Conservation (phyloP, 2,329 filamentous ascomycete genomes). For the Corniculantispora saksenae region DNA sequence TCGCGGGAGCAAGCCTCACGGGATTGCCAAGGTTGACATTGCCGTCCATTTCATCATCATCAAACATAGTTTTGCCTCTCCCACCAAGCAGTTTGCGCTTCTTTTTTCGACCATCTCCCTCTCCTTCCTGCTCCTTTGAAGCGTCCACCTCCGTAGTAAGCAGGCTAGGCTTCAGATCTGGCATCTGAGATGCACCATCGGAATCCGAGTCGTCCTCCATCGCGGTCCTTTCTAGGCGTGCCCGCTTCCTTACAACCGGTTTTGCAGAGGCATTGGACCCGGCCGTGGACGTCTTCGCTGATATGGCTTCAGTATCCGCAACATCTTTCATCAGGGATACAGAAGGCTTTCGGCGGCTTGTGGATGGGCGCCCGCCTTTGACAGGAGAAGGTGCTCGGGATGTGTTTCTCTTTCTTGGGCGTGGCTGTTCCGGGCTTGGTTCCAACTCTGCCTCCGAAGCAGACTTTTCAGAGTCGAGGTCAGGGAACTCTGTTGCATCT, state of each 20-base stretch:
- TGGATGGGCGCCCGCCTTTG: not conserved
- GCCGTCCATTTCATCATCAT: conserved; percentile 54
- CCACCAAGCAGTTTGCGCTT: conserved; percentile 71
- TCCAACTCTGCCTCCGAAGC: not conserved
- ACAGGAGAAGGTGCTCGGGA: not conserved
- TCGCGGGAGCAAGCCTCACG: not conserved
- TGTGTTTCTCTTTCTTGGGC: not conserved
- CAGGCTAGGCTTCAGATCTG: not conserved
- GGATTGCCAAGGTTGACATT: not conserved
- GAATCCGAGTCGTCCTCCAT: not conserved
- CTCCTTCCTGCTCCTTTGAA: conserved; percentile 14
- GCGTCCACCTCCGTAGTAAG: conserved; percentile 16
- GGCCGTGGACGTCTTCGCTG: not conserved
- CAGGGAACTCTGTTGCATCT: conserved; percentile 45
- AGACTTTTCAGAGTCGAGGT: conserved; percentile 16
- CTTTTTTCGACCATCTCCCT: conserved; percentile 56
- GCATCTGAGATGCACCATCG: not conserved
- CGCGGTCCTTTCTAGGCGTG: not conserved
- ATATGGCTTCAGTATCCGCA: not conserved
- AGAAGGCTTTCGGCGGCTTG: not conserved
- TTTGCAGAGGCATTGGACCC: not conserved
- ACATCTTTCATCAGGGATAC: not conserved
- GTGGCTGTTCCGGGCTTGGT: not conserved
- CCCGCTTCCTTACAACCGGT: not conserved
- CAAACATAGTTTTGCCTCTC: conserved; percentile 67